phyloP scores from a whole-genome alignment of 2,329 filamentous ascomycete species.

The Epichloe festucae region DNA sequence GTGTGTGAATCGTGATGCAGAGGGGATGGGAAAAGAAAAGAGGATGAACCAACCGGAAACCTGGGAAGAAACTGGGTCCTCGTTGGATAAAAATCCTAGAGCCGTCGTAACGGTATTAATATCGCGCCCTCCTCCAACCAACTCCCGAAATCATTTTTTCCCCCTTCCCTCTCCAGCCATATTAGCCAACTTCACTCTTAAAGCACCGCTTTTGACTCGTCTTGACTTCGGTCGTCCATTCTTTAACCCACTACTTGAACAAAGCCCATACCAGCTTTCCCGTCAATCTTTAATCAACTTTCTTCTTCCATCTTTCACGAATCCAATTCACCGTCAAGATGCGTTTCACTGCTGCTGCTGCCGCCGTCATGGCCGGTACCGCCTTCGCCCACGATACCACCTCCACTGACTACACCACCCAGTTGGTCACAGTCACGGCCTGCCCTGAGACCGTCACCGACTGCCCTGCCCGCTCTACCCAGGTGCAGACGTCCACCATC shows the following conservation, averaged over 20 bases:
- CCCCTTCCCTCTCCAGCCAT: constrained; percentile 26
- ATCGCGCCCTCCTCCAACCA: constrained; percentile 24
- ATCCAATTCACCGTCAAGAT: constrained; percentile 37
- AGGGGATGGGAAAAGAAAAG: neutral
- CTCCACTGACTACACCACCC: constrained; percentile 42
- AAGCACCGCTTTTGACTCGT: constrained; percentile 26
- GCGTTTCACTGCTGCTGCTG: constrained; percentile 41
- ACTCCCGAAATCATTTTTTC: constrained; percentile 11
- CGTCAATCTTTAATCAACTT: constrained; percentile 20
- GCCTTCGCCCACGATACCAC: constrained; percentile 14
- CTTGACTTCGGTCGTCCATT: constrained; percentile 47
- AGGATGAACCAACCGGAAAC: neutral
- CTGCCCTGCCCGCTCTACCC: constrained; percentile 38
- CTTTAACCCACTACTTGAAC: constrained; percentile 25
- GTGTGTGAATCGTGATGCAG: neutral
- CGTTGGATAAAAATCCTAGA: too few relatives aligned
- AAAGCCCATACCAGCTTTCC: constrained; percentile 17
- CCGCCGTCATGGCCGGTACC: constrained; percentile 26
- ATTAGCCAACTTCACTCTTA: constrained; percentile 25
- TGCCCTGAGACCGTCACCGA: constrained; percentile 47
- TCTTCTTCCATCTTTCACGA: constrained; percentile 17
- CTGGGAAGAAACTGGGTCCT: neutral
- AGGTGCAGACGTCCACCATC: constrained; percentile 24
- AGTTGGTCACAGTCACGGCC: constrained; percentile 47
- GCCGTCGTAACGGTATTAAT: constrained; percentile 29